phyloP scores from a whole-genome alignment of 768 basidiomycete species.

The Collybia mongolica region DNA sequence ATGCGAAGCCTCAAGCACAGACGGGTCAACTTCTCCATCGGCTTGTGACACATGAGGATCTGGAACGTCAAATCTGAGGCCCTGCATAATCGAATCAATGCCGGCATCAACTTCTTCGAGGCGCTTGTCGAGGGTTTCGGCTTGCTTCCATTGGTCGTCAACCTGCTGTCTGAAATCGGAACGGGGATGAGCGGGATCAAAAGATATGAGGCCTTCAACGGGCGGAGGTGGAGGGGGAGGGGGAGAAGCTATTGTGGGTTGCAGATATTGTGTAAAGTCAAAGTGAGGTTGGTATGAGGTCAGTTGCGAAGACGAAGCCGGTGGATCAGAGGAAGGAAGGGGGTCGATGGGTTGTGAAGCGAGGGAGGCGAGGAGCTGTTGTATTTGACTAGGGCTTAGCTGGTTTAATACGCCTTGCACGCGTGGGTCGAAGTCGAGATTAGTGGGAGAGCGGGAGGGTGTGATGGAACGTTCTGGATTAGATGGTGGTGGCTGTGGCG shows the following conservation, averaged over 20 bases:
- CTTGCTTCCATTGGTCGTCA: constrained; percentile 43
- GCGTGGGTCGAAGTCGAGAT: constrained; percentile 38
- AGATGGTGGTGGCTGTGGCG: constrained; percentile 7
- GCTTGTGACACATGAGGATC: no score
- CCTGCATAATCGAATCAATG: constrained; percentile 71
- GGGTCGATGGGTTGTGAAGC: constrained; percentile 36
- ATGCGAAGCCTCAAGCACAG: no score
- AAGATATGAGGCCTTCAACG: constrained; percentile 29
- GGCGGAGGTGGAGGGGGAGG: constrained; percentile 9
- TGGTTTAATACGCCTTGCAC: constrained; percentile 52
- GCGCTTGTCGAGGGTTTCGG: constrained; percentile 67
- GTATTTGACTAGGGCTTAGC: constrained; percentile 55
- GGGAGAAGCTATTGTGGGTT: constrained; percentile 9
- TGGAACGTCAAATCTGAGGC: constrained; percentile 35
- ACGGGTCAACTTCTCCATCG: no score
- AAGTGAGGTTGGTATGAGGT: constrained; percentile 34
- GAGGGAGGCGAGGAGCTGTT: constrained; percentile 47
- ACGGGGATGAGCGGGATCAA: constrained; percentile 18
- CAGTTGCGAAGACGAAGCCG: constrained; percentile 19
- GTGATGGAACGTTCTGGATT: constrained; percentile 21
- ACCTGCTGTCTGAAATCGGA: neutral
- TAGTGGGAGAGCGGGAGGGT: constrained; percentile 19
- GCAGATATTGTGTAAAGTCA: constrained; percentile 26
- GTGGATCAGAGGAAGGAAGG: constrained; percentile 11
- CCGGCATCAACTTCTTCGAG: constrained; percentile 68